Conservation (phyloP, 192 early-diverging fungal species). For the Backusella mclennaniae region DNA sequence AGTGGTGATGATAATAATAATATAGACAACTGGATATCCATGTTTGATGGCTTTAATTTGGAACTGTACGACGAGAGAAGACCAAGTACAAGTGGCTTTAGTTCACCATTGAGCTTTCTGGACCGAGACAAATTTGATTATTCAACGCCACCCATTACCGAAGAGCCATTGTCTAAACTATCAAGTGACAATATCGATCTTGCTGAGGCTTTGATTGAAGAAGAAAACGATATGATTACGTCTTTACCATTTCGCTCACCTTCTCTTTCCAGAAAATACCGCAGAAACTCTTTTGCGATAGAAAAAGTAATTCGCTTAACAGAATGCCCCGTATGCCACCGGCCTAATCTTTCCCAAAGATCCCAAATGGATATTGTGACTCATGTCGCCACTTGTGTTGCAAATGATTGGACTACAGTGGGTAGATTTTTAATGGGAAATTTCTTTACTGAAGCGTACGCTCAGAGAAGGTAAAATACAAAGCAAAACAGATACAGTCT, state of each 20-base stretch:
- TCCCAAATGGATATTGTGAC: slow-evolving; percentile 71
- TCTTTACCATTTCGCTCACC: neutral
- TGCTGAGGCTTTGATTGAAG: slow-evolving; percentile 16
- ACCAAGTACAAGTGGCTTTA: neutral
- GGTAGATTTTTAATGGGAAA: slow-evolving; percentile 73
- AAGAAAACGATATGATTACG: neutral
- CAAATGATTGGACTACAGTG: slow-evolving; percentile 63
- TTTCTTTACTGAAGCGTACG: slow-evolving; percentile 74
- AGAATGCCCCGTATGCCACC: slow-evolving; percentile 72
- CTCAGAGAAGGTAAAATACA: slow-evolving; percentile 64
- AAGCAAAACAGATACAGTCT: slow-evolving; percentile 12
- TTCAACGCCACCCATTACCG: neutral
- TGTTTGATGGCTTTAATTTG: neutral
- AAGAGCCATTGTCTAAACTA: neutral
- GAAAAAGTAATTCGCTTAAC: slow-evolving; percentile 66
- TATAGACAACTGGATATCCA: neutral
- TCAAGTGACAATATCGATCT: slow-evolving; percentile 15
- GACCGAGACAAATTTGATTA: neutral
- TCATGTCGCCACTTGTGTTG: slow-evolving; percentile 72
- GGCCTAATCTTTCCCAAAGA: slow-evolving; percentile 43
- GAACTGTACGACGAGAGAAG: neutral
- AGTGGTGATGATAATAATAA: slow-evolving; percentile 22
- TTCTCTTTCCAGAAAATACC: neutral
- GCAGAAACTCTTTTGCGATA: neutral
- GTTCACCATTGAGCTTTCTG: neutral